These are phyloP conservation scores for Aspergillus fijiensis DNA, from an alignment of 2,329 filamentous ascomycete species.

Conservation along the genomic window DNA sequence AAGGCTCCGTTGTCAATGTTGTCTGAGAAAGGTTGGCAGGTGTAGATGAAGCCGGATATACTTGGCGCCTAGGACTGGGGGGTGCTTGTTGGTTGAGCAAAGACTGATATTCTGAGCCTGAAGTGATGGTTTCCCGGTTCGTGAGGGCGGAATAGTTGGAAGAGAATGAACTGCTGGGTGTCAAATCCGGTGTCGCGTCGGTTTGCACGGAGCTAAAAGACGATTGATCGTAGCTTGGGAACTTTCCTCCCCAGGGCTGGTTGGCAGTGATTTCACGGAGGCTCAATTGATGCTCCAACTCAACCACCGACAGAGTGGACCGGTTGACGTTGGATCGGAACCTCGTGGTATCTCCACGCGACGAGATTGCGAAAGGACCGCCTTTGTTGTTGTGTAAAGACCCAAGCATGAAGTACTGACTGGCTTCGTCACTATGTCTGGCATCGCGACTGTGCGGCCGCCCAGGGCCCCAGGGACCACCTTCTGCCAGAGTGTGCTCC, in stretches of 20 bases:
- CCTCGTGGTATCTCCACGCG: slow-evolving; percentile 14
- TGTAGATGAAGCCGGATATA: slow-evolving; percentile 26
- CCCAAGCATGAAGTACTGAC: slow-evolving; percentile 35
- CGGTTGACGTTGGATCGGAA: slow-evolving; percentile 24
- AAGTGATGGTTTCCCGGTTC: slow-evolving; percentile 30
- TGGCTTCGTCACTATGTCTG: slow-evolving; percentile 30
- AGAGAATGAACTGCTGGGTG: slow-evolving; percentile 42
- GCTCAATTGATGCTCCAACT: slow-evolving; percentile 31
- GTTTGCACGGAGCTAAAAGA: slow-evolving; percentile 37
- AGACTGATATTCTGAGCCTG: slow-evolving; percentile 31
- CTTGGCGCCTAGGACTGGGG: slow-evolving; percentile 19
- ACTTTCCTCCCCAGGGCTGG: slow-evolving; percentile 23
- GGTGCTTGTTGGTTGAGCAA: slow-evolving; percentile 23
- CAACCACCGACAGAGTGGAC: slow-evolving; percentile 32
- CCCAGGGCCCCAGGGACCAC: slow-evolving; percentile 27
- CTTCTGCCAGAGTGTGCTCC: slow-evolving; percentile 34
- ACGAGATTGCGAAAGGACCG: slow-evolving; percentile 9
- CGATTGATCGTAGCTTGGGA: slow-evolving; percentile 30
- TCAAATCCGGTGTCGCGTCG: slow-evolving; percentile 38
- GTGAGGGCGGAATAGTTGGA: slow-evolving; percentile 34
- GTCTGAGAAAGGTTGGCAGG: slow-evolving; percentile 18
- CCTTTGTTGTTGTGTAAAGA: slow-evolving; percentile 24
- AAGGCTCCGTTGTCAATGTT: slow-evolving; percentile 24
- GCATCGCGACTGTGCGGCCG: slow-evolving; percentile 32
- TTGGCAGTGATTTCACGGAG: slow-evolving; percentile 29